These are phyloP conservation scores for Vitis rotundifolia DNA, from an alignment of 164 flowering plant genomes.

Conservation along the genomic window DNA sequence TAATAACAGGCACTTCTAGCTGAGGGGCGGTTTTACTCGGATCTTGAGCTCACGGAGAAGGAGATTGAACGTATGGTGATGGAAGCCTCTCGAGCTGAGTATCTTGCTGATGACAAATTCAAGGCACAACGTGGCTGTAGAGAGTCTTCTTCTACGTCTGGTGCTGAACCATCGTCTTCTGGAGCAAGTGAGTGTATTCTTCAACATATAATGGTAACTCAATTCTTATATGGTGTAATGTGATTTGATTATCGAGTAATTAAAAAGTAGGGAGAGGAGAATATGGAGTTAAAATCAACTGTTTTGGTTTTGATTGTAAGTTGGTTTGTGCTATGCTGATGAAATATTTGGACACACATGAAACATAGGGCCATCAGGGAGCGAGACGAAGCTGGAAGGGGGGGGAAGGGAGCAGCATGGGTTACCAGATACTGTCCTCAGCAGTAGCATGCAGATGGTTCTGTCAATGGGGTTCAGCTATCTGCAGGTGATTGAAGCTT, in stretches of 20 bases:
- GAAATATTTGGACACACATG: not conserved
- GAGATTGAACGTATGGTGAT: slow-evolving; percentile 98
- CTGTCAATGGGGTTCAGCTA: slow-evolving; percentile 98
- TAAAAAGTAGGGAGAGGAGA: too few relatives aligned
- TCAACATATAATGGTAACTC: not conserved
- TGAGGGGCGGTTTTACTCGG: slow-evolving; percentile 93
- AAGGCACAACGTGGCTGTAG: slow-evolving; percentile 54
- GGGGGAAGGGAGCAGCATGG: slow-evolving; percentile 22
- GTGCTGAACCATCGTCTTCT: slow-evolving; percentile 96
- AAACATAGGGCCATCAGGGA: slow-evolving; percentile 52
- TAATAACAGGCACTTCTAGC: slow-evolving; percentile 85
- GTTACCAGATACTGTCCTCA: slow-evolving; percentile 40
- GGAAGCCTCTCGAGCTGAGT: slow-evolving; percentile 95
- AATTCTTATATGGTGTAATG: not conserved
- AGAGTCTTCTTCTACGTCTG: slow-evolving; percentile 83
- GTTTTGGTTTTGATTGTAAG: too few relatives aligned
- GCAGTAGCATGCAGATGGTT: slow-evolving; percentile 73
- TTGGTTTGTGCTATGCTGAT: not conserved
- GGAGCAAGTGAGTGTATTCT: slow-evolving; percentile 71
- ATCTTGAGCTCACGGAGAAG: slow-evolving; percentile 98
- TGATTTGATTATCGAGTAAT: too few relatives aligned
- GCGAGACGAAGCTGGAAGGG: slow-evolving; percentile 39
- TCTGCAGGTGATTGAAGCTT: slow-evolving; percentile 84
- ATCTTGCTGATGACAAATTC: slow-evolving; percentile 62
- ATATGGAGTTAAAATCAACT: too few relatives aligned